A percentile compares a stretch with the other conserved stretches of the same genome.
phyloP scores from a whole-genome alignment of 441 rosid species.

The Dalechampia spathulata region DNA sequence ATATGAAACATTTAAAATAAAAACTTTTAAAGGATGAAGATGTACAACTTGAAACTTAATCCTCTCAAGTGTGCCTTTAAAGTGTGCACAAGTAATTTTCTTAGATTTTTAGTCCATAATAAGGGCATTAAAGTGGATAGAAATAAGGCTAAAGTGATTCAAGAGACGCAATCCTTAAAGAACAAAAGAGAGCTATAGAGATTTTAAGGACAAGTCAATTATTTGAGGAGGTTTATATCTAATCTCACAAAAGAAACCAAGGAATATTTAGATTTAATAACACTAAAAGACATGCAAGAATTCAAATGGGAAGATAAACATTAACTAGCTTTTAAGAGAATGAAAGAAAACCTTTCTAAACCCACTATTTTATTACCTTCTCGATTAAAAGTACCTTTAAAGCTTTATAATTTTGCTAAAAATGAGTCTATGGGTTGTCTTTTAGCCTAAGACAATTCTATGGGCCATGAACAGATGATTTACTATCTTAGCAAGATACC shows the following conservation, averaged over 20 bases:
- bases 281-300: neutral
- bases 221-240: neutral
- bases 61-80: no score
- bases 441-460: no score
- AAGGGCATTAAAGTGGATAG: neutral
- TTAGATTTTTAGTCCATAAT: neutral
- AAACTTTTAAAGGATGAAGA: neutral
- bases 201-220: neutral
- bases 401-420: neutral
- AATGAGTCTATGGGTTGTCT: no score
- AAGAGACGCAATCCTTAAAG: neutral
- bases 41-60: no score
- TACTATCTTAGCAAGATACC: no score
- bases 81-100: neutral
- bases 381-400: no score
- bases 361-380: neutral
- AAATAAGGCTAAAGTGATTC: neutral
- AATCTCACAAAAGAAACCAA: neutral
- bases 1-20: neutral
- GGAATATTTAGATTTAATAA: neutral
- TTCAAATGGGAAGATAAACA: neutral
- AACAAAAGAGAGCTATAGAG: neutral
- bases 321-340: neutral
- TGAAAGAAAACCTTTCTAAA: neutral
- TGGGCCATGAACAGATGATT: no score